These are phyloP conservation scores for Mallotus japonicus DNA, from an alignment of 441 rosid species.

Conservation along the genomic window DNA sequence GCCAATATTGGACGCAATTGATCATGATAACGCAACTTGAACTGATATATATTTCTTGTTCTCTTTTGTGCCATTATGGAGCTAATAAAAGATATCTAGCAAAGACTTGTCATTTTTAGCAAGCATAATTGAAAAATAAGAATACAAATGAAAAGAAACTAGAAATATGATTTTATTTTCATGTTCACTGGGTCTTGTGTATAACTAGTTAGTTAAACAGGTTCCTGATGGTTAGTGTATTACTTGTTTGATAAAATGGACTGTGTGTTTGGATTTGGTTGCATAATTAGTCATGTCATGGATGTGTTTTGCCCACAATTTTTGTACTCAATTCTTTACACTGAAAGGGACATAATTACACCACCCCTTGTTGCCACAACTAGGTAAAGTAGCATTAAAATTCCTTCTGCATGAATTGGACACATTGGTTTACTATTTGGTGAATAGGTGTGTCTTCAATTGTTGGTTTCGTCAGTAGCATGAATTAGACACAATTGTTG, in stretches of 20 bases:
- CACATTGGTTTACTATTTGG: neutral
- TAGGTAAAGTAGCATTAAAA: neutral
- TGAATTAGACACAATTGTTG: neutral
- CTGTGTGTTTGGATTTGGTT: neutral
- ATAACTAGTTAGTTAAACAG: neutral
- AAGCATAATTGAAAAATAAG: neutral
- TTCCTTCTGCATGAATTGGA: neutral
- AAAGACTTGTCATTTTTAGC: neutral
- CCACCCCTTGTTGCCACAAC: neutral
- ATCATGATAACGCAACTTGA: no score
- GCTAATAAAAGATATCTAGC: no score
- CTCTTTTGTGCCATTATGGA: no score
- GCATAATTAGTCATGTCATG: neutral
- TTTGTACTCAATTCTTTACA: neutral
- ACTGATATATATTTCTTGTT: no score
- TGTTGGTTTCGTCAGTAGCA: neutral
- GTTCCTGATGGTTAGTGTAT: neutral
- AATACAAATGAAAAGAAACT: neutral
- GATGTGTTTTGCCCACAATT: neutral
- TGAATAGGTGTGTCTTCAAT: slow-evolving; percentile 2
- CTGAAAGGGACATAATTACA: neutral
- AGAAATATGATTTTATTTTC: neutral
- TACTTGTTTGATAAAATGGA: neutral
- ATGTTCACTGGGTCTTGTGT: neutral
- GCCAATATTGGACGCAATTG: no score